Base-by-base conservation (phyloP, 2,329 filamentous ascomycete species). In the Alternaria sp. region DNA sequence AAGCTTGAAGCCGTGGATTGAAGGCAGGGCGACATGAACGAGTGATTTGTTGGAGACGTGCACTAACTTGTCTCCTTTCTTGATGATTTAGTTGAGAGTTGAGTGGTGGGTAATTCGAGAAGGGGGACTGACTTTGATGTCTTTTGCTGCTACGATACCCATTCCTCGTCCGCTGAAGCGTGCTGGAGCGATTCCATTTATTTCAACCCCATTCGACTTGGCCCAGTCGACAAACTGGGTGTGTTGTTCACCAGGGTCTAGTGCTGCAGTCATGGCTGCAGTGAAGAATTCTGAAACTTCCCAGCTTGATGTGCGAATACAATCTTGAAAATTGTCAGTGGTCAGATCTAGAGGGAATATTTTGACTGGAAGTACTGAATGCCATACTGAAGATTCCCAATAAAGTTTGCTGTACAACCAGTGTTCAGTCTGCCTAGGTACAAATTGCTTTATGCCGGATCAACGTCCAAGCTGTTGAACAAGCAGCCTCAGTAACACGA, bases 101-200 rank as follows among this genome's bases (percentile, higher is more conserved):
- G 43, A 18, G 16, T 47, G 24, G 28, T 26, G 20, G 22, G 14
- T 20, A 18, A 16, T 36, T 5, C 36, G 30, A 34, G 18, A 16
- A 42, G 24, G 32, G 14, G 32, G 20, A 73, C 74, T 71, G 80
- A 91, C 91, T 80, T 90, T 81, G 62, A 95, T 84, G 14, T 85
- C 80, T 28, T 85, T 84, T 12, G 87, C 89, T 5, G 92, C 90
- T 51, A 94, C 84, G 57, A 97, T 88, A 47, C 94, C 93, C 54
- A 95, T 85, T 28, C 93, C 93, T 55, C 91, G 85, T 2, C 89
- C 90, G 6, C 89, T 86, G 16, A 96, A 88, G 39, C 82, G 82
- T 41, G 87, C 84, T 5, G 92, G 89, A 3, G 82, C 81, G 48
- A 96, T 87, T 28, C 88, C 89, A 68, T 89, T 84, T 66, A 93